Evolutionary conservation across 2,329 filamentous ascomycete species (phyloP).

Genomic region (Alternaria sp.): DNA sequence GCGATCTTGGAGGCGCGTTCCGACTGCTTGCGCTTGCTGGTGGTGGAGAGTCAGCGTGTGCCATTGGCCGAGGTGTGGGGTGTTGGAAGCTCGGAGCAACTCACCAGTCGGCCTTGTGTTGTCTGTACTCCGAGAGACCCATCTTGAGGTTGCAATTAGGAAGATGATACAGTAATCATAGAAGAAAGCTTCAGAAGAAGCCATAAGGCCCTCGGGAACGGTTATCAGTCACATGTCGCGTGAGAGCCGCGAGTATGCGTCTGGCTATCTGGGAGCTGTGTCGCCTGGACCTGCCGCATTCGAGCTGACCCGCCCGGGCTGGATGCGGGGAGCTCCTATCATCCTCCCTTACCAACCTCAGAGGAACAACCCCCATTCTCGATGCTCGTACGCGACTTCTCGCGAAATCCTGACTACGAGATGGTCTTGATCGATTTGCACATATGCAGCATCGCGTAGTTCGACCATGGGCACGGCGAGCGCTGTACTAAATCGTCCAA

Average conservation of each 20-base stretch:
- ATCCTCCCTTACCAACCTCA: not conserved
- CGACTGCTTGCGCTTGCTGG: slow-evolving; percentile 78
- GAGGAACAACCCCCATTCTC: not conserved
- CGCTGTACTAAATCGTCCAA: not conserved
- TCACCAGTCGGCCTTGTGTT: slow-evolving; percentile 75
- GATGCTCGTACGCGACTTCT: not conserved
- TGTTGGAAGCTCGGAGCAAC: slow-evolving; percentile 31
- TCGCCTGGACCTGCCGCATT: slow-evolving; percentile 15
- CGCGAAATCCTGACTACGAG: fast-evolving
- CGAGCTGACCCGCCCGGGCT: slow-evolving; percentile 8
- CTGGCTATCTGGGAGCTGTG: slow-evolving; percentile 7
- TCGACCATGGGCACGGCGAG: not conserved
- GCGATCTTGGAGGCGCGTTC: slow-evolving; percentile 74
- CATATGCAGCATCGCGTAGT: not conserved
- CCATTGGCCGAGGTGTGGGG: slow-evolving; percentile 4
- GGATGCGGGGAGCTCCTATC: slow-evolving; percentile 13
- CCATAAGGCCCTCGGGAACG: slow-evolving; percentile 1
- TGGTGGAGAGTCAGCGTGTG: slow-evolving; percentile 48
- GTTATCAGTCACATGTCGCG: slow-evolving; percentile 21
- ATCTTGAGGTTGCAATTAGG: slow-evolving; percentile 45
- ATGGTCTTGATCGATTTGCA: not conserved
- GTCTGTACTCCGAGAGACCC: slow-evolving; percentile 69
- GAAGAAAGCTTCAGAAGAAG: not conserved
- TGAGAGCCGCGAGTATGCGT: slow-evolving; percentile 14
- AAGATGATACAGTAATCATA: not conserved